These are phyloP conservation scores for Sisymbrium altissimum DNA, from an alignment of 345 rosid species.

Conservation along the genomic window DNA sequence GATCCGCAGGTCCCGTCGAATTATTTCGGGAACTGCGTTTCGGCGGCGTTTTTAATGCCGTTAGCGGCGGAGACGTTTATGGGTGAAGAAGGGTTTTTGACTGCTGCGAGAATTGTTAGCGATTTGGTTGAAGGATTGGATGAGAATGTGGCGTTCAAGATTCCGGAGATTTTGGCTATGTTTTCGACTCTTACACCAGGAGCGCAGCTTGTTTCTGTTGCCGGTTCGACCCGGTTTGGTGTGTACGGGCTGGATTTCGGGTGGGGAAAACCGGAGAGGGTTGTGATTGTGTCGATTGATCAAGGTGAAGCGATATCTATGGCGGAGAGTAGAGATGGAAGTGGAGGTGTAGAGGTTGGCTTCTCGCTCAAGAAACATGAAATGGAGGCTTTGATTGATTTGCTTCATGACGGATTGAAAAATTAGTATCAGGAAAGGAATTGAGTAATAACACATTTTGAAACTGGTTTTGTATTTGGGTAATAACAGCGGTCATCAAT, in stretches of 20 bases:
- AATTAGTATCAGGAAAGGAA: neutral
- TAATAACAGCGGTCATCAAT: too few relatives aligned
- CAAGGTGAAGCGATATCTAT: slow-evolving; percentile 10
- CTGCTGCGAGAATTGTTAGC: neutral
- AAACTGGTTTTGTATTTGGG: too few relatives aligned
- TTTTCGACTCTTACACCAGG: neutral
- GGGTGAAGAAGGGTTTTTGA: neutral
- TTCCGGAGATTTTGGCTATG: neutral
- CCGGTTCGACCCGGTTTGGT: slow-evolving; percentile 29
- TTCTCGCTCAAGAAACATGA: slow-evolving; percentile 26
- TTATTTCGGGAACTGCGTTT: slow-evolving; percentile 39
- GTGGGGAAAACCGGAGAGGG: slow-evolving; percentile 25
- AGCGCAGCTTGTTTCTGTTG: neutral
- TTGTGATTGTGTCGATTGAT: slow-evolving; percentile 7
- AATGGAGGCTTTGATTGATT: slow-evolving; percentile 9
- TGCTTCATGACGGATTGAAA: neutral
- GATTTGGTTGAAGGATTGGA: slow-evolving; percentile 2
- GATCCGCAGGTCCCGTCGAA: slow-evolving; percentile 33
- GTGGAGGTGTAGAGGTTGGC: slow-evolving; percentile 35
- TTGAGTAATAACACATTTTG: too few relatives aligned
- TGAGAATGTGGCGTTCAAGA: neutral
- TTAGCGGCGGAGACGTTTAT: neutral
- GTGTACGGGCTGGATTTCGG: slow-evolving; percentile 27
- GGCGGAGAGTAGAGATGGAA: slow-evolving; percentile 23
- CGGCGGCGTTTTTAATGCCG: too few relatives aligned